Percentiles rank a stretch among this genome's conserved stretches.
Evolutionary conservation across 306 rosid genomes (phyloP).

Genomic region (Cicer yamashitae): DNA sequence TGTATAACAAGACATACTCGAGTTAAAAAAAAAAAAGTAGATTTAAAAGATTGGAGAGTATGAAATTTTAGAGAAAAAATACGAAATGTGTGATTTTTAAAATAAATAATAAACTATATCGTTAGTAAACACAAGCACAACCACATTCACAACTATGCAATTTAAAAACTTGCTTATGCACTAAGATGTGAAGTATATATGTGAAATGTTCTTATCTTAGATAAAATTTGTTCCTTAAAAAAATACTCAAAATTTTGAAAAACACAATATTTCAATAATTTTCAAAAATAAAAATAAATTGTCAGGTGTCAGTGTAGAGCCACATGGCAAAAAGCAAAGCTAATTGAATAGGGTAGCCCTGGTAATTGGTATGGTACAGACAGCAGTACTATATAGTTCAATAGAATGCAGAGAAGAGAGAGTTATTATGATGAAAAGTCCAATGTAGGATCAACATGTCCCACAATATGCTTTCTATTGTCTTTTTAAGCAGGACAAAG

Average conservation of each 20-base stretch:
- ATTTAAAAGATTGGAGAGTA: too few relatives aligned
- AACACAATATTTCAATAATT: not conserved
- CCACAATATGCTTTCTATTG: constrained; percentile 35
- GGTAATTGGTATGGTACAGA: constrained; percentile 1
- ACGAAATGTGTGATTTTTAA: too few relatives aligned
- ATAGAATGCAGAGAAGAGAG: not conserved
- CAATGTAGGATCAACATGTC: constrained; percentile 37
- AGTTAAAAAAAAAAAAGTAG: too few relatives aligned
- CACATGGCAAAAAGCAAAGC: constrained; percentile 42
- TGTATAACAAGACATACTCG: too few relatives aligned
- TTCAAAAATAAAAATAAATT: not conserved
- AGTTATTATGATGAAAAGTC: constrained; percentile 5
- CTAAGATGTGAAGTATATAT: not conserved
- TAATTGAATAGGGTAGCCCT: constrained; percentile 23
- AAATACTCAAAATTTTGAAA: not conserved
- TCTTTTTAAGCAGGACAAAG: constrained; percentile 50
- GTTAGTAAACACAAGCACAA: too few relatives aligned
- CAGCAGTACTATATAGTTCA: not conserved
- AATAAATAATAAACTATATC: too few relatives aligned
- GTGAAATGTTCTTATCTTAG: not conserved
- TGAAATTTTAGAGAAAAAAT: too few relatives aligned
- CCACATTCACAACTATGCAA: not conserved
- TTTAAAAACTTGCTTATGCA: not conserved
- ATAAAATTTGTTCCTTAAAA: not conserved
- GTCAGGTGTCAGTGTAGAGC: constrained; percentile 25